These are phyloP conservation scores for Saturnispora serradocipensis DNA, from an alignment of 805 yeast species.

Conservation along the genomic window DNA sequence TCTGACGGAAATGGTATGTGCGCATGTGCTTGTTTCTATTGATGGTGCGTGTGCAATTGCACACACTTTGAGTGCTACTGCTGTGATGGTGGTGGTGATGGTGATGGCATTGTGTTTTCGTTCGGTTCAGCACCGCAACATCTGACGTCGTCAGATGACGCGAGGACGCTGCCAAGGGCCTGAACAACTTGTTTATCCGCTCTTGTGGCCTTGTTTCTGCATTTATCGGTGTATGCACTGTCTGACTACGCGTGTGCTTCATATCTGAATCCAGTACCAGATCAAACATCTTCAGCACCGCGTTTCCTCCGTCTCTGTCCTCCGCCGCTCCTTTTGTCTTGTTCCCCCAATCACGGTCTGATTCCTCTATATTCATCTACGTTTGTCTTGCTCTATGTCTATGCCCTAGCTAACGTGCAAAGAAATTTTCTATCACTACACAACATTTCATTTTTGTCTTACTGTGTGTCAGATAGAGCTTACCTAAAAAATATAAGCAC, in stretches of 20 bases:
- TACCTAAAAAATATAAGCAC: neutral
- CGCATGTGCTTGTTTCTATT: slow-evolving; percentile 5
- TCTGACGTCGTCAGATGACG: neutral
- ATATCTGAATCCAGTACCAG: neutral
- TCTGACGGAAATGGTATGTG: slow-evolving; percentile 7
- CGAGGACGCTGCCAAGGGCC: slow-evolving; percentile 13
- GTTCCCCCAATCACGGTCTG: no score
- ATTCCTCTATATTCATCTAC: neutral
- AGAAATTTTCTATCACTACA: neutral
- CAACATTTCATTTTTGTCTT: neutral
- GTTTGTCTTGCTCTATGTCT: neutral
- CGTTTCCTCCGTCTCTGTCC: neutral
- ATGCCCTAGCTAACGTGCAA: neutral
- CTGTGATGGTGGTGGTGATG: neutral
- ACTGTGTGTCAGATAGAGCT: neutral
- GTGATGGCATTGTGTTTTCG: neutral
- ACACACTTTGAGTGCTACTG: neutral
- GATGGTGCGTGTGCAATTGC: slow-evolving; percentile 1
- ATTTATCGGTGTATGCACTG: neutral
- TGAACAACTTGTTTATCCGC: slow-evolving; percentile 16
- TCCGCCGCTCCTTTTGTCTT: neutral
- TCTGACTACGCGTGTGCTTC: neutral
- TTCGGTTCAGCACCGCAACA: neutral
- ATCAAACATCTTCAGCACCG: neutral
- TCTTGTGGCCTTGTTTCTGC: neutral